phyloP scores from a whole-genome alignment of 78 protist genomes.

The Guillardia theta region DNA sequence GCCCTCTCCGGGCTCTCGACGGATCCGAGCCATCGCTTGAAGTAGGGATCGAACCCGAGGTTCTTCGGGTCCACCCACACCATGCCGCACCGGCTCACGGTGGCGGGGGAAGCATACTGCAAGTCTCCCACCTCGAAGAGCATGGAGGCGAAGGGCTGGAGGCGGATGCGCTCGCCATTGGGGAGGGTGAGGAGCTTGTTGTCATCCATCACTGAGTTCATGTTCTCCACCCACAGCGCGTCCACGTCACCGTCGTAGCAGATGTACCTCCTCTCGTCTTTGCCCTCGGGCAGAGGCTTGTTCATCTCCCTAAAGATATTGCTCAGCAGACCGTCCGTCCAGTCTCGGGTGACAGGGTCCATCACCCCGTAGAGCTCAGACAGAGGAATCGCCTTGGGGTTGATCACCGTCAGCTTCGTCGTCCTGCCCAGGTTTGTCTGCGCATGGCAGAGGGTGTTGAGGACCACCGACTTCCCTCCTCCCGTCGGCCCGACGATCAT shows the following conservation, averaged over 20 bases:
- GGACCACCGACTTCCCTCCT: conserved; percentile 85
- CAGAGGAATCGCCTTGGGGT: conserved; percentile 78
- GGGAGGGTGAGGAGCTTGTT: conserved; percentile 85
- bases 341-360: conserved; percentile 64
- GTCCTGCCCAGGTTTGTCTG: conserved; percentile 59
- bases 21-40: not conserved
- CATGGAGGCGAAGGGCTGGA: conserved; percentile 62
- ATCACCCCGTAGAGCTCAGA: conserved; percentile 72
- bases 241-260: conserved; percentile 89
- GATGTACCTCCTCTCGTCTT: conserved; percentile 64
- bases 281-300: not conserved
- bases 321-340: conserved; percentile 72
- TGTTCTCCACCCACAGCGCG: conserved; percentile 85
- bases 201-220: conserved; percentile 91
- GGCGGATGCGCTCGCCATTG: conserved; percentile 84
- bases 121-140: conserved; percentile 83
- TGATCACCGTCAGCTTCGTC: conserved; percentile 70
- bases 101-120: conserved; percentile 92
- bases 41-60: conserved; percentile 42
- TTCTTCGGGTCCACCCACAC: conserved; percentile 64
- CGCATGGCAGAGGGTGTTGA: conserved; percentile 68
- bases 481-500: conserved; percentile 94
- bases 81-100: conserved; percentile 88
- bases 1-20: not conserved
- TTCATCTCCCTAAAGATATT: conserved; percentile 47